A percentile compares a stretch with the other conserved stretches of the same genome.
These are phyloP conservation scores for Rhododendron kiyosumense DNA, from an alignment of 148 eudicot genomes.

Conservation along the genomic window DNA sequence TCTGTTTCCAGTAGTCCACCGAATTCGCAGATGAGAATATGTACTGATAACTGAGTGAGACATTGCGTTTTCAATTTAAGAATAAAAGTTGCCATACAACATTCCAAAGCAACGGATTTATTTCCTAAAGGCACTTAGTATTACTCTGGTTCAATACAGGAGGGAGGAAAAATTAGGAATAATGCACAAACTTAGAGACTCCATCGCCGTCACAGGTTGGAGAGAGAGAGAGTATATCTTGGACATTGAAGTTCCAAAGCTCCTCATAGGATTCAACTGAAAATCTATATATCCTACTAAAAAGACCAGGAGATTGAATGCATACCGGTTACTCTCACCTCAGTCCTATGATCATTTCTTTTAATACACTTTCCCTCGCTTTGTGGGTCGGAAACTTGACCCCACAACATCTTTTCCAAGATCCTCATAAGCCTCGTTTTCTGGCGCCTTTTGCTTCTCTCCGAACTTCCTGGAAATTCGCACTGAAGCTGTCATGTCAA, in stretches of 20 bases:
- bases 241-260: constrained; percentile 2
- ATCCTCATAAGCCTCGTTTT: constrained; percentile 12
- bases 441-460: constrained; percentile 24
- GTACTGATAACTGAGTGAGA: neutral
- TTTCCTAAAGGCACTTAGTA: neutral
- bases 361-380: constrained; percentile 15
- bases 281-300: neutral
- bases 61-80: too few relatives aligned
- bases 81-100: neutral
- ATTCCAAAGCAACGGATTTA: neutral
- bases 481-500: constrained; percentile 23
- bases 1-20: neutral
- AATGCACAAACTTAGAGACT: neutral
- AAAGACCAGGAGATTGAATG: neutral
- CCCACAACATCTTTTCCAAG: constrained; percentile 18
- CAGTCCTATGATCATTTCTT: neutral
- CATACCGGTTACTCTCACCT: neutral
- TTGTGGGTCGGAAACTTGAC: constrained; percentile 15
- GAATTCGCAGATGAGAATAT: neutral
- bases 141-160: neutral
- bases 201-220: neutral
- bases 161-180: neutral
- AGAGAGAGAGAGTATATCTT: neutral
- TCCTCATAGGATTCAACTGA: neutral
- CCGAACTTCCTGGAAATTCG: constrained; percentile 25